These are phyloP conservation scores for Megacollybia marginata DNA, from an alignment of 768 basidiomycete genomes.

Conservation along the genomic window DNA sequence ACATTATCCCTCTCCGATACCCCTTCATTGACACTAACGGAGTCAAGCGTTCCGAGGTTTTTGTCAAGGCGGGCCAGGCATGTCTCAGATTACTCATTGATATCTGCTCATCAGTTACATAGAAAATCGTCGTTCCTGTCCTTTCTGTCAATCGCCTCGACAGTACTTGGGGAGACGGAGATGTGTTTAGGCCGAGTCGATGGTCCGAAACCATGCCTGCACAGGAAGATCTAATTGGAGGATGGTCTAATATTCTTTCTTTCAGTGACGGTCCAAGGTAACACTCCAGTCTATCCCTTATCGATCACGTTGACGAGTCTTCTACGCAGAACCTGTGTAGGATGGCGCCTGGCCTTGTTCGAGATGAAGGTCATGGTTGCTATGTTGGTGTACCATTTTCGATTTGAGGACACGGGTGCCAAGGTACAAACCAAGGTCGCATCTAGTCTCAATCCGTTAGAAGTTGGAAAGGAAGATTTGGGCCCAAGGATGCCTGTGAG, in stretches of 20 bases:
- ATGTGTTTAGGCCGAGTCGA: conserved; percentile 21
- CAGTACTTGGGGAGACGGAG: conserved; percentile 22
- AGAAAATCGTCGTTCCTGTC: not conserved
- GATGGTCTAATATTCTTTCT: conserved; percentile 22
- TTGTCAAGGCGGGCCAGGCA: conserved; percentile 22
- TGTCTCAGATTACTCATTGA: not conserved
- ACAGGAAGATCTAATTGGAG: conserved; percentile 13
- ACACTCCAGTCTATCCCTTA: not conserved
- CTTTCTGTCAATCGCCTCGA: not conserved
- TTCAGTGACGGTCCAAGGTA: conserved; percentile 25
- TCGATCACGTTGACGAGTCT: not conserved
- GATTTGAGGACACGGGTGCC: conserved; percentile 21
- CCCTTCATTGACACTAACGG: conserved; percentile 18
- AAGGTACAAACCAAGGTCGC: conserved; percentile 12
- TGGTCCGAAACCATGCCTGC: conserved; percentile 19
- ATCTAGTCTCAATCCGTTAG: conserved; percentile 18
- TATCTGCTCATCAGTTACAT: not conserved
- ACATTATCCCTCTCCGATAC: conserved; percentile 24
- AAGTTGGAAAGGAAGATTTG: conserved; percentile 10
- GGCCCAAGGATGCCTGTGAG: conserved; percentile 1
- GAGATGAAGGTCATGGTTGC: conserved; percentile 24
- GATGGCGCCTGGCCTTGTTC: conserved; percentile 11
- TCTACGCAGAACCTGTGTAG: conserved; percentile 1
- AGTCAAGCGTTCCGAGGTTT: conserved; percentile 11
- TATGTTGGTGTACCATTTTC: conserved; percentile 19